Percentiles rank a stretch among this genome's conserved stretches.
Conservation (phyloP, 2,329 filamentous ascomycete genomes). For the Aureobasidium sp. region DNA sequence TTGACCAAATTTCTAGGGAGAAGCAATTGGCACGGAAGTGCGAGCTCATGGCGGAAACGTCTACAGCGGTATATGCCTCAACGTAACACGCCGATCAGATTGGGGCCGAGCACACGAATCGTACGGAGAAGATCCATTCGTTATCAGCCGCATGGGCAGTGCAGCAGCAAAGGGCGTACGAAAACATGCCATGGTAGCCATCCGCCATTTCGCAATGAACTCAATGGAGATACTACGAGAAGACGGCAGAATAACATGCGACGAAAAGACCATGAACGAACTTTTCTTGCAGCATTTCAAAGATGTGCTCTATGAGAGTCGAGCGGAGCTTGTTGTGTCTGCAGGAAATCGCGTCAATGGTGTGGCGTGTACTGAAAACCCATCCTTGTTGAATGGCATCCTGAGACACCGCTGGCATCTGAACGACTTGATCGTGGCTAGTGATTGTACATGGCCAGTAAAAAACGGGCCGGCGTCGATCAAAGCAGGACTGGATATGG, state of each 20-base stretch:
- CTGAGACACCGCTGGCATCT: constrained; percentile 17
- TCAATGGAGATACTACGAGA: constrained; percentile 27
- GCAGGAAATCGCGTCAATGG: constrained; percentile 18
- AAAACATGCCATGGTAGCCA: constrained; percentile 21
- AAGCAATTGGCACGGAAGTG: constrained; percentile 6
- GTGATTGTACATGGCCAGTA: constrained; percentile 17
- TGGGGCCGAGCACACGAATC: constrained; percentile 10
- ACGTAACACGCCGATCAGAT: constrained; percentile 2
- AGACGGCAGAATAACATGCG: constrained; percentile 22
- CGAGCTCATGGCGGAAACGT: constrained; percentile 10
- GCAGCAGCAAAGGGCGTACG: constrained; percentile 1
- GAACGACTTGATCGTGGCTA: constrained; percentile 16
- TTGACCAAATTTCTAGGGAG: neutral
- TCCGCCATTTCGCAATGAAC: constrained; percentile 26
- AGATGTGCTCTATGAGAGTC: constrained; percentile 14
- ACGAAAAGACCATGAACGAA: constrained; percentile 23
- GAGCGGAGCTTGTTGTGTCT: constrained; percentile 15
- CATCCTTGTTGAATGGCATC: constrained; percentile 15
- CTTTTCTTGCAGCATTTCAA: constrained; percentile 21
- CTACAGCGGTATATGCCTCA: constrained; percentile 10
- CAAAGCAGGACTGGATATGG: constrained; percentile 18
- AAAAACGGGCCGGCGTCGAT: constrained; percentile 16
- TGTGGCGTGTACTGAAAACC: constrained; percentile 17
- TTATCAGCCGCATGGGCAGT: constrained; percentile 5
- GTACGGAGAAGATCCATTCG: constrained; percentile 11